Evolutionary conservation across 352 stramenopile genomes (phyloP), one percentile per base, ranked within the genome.

Genomic region (Phytophthora litchii): DNA sequence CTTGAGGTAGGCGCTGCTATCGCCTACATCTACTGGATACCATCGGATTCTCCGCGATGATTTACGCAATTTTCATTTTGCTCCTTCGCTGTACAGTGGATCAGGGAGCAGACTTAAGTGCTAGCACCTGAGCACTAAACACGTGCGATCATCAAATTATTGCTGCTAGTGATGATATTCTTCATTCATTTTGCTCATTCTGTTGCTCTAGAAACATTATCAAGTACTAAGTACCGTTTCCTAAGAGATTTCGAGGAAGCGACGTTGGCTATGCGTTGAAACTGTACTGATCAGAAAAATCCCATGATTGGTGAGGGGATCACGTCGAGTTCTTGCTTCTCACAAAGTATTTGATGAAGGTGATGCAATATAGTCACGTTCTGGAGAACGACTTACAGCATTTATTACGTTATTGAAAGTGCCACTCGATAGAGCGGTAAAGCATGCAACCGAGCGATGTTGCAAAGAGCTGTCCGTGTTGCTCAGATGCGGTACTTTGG

Each of bases 61-160:
- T 57, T 42, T 38, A 45, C 47, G 13, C 34, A 6, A 57, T 64
- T 35, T 64, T 60, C 57, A 53, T 65, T 65, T 54, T 60, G 40
- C 32, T 65, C 57, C 27, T 60, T 38, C 40, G 38, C 34, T 64
- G 47, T 53, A 42, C 55, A 20, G 3, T 27, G 23, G 47, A n/a
- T 21, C 21, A 27, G 6, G 21, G 12, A n/a, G 25, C 27, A 43
- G 23, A 14, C 32, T 43, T 42, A 41, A 5, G 3, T 27, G 23
- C 23, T 5, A 27, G 23, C 5, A 5, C 3, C 23, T 27, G 23
- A 27, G 5, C 23, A 27, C 5, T 27, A 27, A 27, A 27, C 23
- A 27, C 3, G n/a, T n/a, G n/a, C n/a, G n/a, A n/a, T n/a, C n/a
- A n/a, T n/a, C n/a, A n/a, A n/a, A n/a, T n/a, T n/a, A n/a, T n/a